Base-by-base conservation (phyloP, 1,284 basidiomycete genomes). In the Phellopilus nigrolimitatus region DNA sequence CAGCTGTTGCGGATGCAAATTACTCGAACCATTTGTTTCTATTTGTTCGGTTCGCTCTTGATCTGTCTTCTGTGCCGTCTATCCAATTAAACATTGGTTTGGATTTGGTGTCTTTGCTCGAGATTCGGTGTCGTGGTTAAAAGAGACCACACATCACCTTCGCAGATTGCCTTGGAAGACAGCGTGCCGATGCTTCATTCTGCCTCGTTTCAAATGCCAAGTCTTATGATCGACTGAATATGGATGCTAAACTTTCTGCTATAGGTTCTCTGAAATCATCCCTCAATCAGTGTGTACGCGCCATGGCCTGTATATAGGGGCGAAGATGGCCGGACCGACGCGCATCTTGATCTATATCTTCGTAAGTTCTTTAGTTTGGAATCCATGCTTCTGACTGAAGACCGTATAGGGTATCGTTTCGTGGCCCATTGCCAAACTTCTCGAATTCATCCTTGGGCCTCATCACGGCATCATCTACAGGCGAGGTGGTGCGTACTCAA, bases 221-320 rank as follows among this genome's bases (percentile, higher is more conserved):
- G n/a, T n/a, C n/a, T n/a, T n/a, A n/a, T n/a, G n/a, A n/a, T n/a
- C n/a, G n/a, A n/a, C n/a, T n/a, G n/a, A n/a, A n/a, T n/a, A 41
- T 41, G 3, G 25, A 22, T 8, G 17, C 19, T 15, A 41, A 3
- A 22, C 25, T 15, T 41, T 41, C 17, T 48, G 6, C 25, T 9
- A 19, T 30, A 89, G 90, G 56, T 92, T 92, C 64, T 72, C 88
- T 43, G 93, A 97, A 69, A 90, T 97, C 59, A 97, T 97, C 54
- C 94, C 94, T 0, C 82, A 91, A 68, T 88, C 86, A 2, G 70
- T 95, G 5, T 97, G 92, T 66, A 95, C 93, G 9, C 83, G 94
- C 13, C 89, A 95, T 71, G 95, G 95, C 21, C 77, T 97, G 2
- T 86, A 87, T 54, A 84, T 97, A 47, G 95, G 95, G 25, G 94